phyloP scores from a whole-genome alignment of 2,329 filamentous ascomycete genomes.

The Bipolaris bicolor region DNA sequence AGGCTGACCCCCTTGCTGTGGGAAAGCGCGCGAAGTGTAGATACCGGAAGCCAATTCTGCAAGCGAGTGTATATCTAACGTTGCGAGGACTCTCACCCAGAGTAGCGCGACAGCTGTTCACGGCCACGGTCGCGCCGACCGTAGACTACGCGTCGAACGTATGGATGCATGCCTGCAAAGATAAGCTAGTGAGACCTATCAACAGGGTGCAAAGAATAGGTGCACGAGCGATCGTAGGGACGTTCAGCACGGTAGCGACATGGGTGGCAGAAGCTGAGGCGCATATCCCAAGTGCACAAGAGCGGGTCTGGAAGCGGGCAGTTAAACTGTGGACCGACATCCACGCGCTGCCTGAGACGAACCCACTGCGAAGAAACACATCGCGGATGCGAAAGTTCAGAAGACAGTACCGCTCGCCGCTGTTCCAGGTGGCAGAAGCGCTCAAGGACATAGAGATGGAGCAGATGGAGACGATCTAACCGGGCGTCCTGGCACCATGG shows the following conservation, averaged over 20 bases:
- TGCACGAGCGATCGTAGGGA: conserved; percentile 17
- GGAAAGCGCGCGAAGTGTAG: no score
- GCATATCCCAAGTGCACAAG: conserved; percentile 17
- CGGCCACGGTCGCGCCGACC: conserved; percentile 11
- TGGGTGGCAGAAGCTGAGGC: conserved; percentile 18
- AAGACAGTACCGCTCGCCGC: conserved; percentile 15
- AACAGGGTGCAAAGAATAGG: conserved; percentile 18
- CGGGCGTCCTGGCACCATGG: conserved; percentile 14
- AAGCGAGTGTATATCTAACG: no score
- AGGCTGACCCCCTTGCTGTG: neutral
- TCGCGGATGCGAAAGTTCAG: conserved; percentile 17
- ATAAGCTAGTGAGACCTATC: conserved; percentile 13
- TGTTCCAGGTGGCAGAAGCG: conserved; percentile 15
- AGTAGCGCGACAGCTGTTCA: conserved; percentile 18
- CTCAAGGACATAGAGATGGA: conserved; percentile 18
- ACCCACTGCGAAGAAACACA: conserved; percentile 14
- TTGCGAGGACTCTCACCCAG: conserved; percentile 10
- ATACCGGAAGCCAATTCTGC: no score
- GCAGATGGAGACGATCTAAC: conserved; percentile 15
- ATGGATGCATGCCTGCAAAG: conserved; percentile 15
- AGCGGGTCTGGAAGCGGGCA: conserved; percentile 18
- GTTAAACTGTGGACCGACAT: conserved; percentile 18
- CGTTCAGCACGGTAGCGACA: conserved; percentile 15
- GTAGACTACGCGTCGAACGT: conserved; percentile 16
- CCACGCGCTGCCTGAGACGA: conserved; percentile 17